These are phyloP conservation scores for Penicillium frequentans DNA, from an alignment of 2,329 filamentous ascomycete genomes.

Conservation along the genomic window DNA sequence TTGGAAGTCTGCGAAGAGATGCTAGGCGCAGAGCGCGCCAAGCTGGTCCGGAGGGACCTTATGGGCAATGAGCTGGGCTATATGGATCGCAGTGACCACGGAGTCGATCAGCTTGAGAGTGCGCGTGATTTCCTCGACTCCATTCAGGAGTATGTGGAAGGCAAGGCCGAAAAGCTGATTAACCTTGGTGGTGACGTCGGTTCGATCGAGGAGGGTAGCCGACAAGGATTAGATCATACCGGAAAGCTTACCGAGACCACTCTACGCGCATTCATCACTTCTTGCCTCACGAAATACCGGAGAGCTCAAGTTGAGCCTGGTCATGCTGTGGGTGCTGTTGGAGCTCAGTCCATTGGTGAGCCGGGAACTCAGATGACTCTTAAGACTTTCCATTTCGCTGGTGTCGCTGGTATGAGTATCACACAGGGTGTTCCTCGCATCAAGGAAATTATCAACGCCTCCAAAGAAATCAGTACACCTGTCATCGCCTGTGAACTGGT, in stretches of 20 bases:
- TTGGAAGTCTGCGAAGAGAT: constrained; percentile 65
- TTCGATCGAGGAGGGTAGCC: constrained; percentile 29
- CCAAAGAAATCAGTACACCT: constrained; percentile 88
- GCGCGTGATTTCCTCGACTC: constrained; percentile 78
- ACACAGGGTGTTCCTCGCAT: constrained; percentile 99
- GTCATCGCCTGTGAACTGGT: constrained; percentile 85
- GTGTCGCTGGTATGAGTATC: constrained; percentile 99
- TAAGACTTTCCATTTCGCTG: constrained; percentile 99
- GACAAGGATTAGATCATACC: constrained; percentile 62
- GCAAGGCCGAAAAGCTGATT: constrained; percentile 61
- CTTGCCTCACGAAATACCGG: constrained; percentile 87
- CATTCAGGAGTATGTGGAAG: constrained; percentile 69
- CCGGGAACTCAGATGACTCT: constrained; percentile 98
- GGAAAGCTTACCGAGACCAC: constrained; percentile 79
- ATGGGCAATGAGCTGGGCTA: constrained; percentile 65
- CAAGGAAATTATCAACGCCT: constrained; percentile 99
- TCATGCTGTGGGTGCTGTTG: constrained; percentile 92
- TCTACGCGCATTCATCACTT: constrained; percentile 71
- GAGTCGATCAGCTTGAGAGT: constrained; percentile 76
- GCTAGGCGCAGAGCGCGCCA: constrained; percentile 66
- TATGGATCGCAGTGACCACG: constrained; percentile 66
- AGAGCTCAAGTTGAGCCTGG: constrained; percentile 90
- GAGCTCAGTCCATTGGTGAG: constrained; percentile 96
- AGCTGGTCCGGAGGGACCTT: constrained; percentile 63
- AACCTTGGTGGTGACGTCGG: constrained; percentile 34